Conservation (phyloP, 345 rosid genomes). For the Kernera saxatilis region DNA sequence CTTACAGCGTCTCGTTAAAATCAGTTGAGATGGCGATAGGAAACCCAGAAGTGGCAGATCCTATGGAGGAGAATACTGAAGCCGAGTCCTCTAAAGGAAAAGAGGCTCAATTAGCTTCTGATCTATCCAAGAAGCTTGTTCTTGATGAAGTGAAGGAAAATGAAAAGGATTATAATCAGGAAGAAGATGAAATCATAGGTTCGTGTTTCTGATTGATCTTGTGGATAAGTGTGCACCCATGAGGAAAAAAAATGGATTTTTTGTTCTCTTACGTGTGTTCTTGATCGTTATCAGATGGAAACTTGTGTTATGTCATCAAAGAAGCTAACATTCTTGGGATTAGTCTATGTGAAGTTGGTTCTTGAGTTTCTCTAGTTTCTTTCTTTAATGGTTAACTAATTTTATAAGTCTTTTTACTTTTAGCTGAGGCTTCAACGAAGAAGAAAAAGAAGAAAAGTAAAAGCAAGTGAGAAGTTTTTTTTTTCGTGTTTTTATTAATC, state of each 20-base stretch:
- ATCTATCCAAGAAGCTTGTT: slow-evolving; percentile 12
- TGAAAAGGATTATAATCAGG: slow-evolving; percentile 27
- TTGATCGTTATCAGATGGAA: not conserved
- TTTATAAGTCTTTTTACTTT: not conserved
- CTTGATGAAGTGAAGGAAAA: slow-evolving; percentile 19
- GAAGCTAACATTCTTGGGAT: not conserved
- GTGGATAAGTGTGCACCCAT: not conserved
- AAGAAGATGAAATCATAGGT: slow-evolving; percentile 49
- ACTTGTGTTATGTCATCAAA: not conserved
- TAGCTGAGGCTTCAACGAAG: slow-evolving; percentile 64
- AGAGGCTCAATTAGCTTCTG: slow-evolving; percentile 10
- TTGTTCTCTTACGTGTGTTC: not conserved
- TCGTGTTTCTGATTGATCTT: not conserved
- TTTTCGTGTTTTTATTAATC: not conserved
- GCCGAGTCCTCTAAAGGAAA: slow-evolving; percentile 5
- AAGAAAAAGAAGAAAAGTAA: slow-evolving; percentile 94
- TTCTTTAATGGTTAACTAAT: not conserved
- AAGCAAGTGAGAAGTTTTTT: slow-evolving; percentile 60
- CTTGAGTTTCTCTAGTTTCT: not conserved
- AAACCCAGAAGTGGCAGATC: slow-evolving; percentile 14
- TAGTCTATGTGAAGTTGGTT: not conserved
- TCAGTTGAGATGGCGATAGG: slow-evolving; percentile 31
- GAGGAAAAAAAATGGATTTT: no score
- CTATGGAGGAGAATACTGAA: slow-evolving; percentile 25
- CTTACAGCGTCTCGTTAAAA: not conserved